A percentile compares a stretch with the other conserved stretches of the same genome.
Conservation (phyloP, 768 basidiomycete genomes). For the Trametes gibbosa region DNA sequence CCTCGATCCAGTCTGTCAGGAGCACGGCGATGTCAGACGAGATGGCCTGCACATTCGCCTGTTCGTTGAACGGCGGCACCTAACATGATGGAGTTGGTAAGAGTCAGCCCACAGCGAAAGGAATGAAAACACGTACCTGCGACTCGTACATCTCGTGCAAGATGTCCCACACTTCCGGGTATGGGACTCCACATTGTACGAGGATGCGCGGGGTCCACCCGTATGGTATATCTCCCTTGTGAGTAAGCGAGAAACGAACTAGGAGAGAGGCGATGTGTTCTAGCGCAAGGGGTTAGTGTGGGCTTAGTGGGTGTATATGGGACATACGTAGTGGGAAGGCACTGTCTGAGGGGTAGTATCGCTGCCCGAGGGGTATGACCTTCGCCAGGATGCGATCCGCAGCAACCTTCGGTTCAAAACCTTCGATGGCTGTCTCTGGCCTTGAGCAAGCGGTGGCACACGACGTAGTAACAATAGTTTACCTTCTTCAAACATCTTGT, state of each 20-base stretch:
- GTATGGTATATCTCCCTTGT: conserved; percentile 53
- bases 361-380: conserved; percentile 71
- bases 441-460: background rate
- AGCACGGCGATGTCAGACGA: conserved; percentile 81
- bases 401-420: conserved; percentile 49
- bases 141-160: conserved; percentile 73
- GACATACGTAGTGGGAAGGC: conserved; percentile 84
- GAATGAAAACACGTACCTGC: conserved; percentile 49
- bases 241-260: conserved; percentile 66
- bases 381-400: conserved; percentile 64
- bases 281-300: conserved; percentile 30
- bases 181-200: conserved; percentile 78
- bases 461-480: conserved; percentile 24
- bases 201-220: conserved; percentile 86
- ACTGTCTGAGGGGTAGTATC: conserved; percentile 88
- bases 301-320: background rate
- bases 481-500: conserved; percentile 81
- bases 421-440: conserved; percentile 47
- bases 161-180: conserved; percentile 79
- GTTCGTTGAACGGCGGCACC: conserved; percentile 84
- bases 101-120: conserved; percentile 4
- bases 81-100: conserved; percentile 28
- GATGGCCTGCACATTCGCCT: conserved; percentile 73
- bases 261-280: conserved; percentile 76
- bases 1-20: conserved; percentile 78